Base-by-base conservation (phyloP, 345 rosid genomes). In the Eucalyptus guilfoylei region DNA sequence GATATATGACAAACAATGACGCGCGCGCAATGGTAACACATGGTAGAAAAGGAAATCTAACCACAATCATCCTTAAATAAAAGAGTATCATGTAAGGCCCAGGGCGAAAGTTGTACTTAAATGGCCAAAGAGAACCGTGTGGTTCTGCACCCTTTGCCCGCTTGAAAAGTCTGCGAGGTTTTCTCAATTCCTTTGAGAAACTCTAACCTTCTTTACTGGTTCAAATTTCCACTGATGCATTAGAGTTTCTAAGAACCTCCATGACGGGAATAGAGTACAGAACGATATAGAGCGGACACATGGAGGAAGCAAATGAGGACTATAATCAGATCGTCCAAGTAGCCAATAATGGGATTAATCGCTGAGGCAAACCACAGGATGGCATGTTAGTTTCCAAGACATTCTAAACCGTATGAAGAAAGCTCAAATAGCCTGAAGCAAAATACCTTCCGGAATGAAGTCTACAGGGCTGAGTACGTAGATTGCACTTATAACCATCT, bases 381-480 rank as follows among this genome's bases (percentile, higher is more conserved):
- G n/a, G 69, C 58, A 80, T 28, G 16, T 60, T 44, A 80, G 86
- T 86, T 54, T 60, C 48, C 32, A 26, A 7, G 67, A 76, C 48
- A 24, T 45, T 58, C 17, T 21, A 37, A 76, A 76, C 85, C 28
- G 32, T 60, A 87, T 4, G 34, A 12, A 86, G 62, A 87, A 42
- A 87, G 37, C 62, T 19, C 85, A 47, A 24, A 87, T 15, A 40
- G 85, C 47, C 28, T 40, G 47, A 62, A 86, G 11, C 54, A n/a
- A 86, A 50, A 49, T 91, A 96, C 99, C 99, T 96, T 97, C 98
- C 17, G 98, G 98, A 91, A 98, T 94, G 91, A 96, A 91, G 90
- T 98, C 99, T 42, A 98, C 89, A n/a, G 99, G 99, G 91, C 98
- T 98, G 89, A 97, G 21, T 34, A 97, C 60, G 92, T 96, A 97